Evolutionary conservation across 2,329 filamentous ascomycete genomes (phyloP).

Genomic region (Fusarium sp.): DNA sequence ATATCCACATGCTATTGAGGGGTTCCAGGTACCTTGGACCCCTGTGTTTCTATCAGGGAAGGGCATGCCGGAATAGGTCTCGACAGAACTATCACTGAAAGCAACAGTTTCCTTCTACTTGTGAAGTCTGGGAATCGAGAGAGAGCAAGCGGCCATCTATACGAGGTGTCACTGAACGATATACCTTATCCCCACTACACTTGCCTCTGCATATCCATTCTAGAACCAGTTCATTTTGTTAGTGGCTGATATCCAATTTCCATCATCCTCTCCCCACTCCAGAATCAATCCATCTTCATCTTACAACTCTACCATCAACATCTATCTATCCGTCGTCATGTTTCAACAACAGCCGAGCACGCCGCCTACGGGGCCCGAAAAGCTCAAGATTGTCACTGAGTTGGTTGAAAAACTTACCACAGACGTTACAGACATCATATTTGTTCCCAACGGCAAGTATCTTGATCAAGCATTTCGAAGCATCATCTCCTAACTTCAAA

Average conservation of each 20-base stretch:
- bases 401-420: constrained; percentile 74
- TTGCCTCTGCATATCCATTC: constrained; percentile 8
- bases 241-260: constrained; percentile 36
- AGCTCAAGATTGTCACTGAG: constrained; percentile 76
- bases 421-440: constrained; percentile 73
- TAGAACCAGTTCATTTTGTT: constrained; percentile 23
- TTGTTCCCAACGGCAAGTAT: constrained; percentile 70
- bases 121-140: not conserved
- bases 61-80: not conserved
- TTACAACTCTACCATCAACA: constrained; percentile 16
- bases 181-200: not conserved
- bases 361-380: constrained; percentile 61
- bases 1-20: not conserved
- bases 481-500: constrained; percentile 29
- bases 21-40: constrained; percentile 8
- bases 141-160: not conserved
- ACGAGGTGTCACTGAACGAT: not conserved
- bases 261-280: constrained; percentile 29
- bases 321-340: constrained; percentile 40
- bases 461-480: not conserved
- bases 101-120: not conserved
- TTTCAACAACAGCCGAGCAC: constrained; percentile 46
- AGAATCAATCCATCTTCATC: constrained; percentile 3
- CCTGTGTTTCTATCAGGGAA: constrained; percentile 6
- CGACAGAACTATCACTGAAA: not conserved